Conservation (phyloP, 495 filamentous ascomycete species). For the Pyrenula aspistea region DNA sequence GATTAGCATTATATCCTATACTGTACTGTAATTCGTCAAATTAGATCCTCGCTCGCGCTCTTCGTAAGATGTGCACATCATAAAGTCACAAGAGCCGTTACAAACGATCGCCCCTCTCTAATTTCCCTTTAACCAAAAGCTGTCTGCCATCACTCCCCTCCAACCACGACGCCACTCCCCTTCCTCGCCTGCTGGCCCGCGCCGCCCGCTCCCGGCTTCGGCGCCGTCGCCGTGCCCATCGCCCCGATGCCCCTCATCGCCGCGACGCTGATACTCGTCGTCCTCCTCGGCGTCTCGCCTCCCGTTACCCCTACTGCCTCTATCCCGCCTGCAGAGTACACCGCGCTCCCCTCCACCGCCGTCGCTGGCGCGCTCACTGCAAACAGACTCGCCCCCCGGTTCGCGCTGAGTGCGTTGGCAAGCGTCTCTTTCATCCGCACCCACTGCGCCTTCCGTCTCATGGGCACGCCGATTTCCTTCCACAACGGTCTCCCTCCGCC, state of each 20-base stretch:
- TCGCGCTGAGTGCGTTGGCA: conserved; percentile 51
- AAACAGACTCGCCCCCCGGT: conserved; percentile 32
- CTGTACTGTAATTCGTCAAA: no score
- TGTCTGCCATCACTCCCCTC: neutral
- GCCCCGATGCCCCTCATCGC: neutral
- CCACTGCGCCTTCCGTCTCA: conserved; percentile 62
- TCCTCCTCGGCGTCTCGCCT: neutral
- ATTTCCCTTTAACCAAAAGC: no score
- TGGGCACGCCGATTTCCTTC: conserved; percentile 52
- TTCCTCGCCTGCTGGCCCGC: no score
- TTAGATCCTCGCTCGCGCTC: no score
- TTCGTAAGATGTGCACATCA: no score
- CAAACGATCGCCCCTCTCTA: no score
- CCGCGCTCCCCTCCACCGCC: neutral
- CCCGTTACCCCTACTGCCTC: neutral
- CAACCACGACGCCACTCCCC: neutral
- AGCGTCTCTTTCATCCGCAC: conserved; percentile 86
- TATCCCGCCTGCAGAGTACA: neutral
- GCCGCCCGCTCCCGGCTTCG: neutral
- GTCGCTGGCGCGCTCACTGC: neutral
- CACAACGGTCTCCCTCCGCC: conserved; percentile 57
- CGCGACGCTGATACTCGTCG: neutral
- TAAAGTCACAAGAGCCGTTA: no score
- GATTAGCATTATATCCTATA: no score
- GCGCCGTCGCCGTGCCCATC: neutral